Evolutionary conservation across 176 grass and related monocot species (phyloP).

Genomic region (Carex littledalei): DNA sequence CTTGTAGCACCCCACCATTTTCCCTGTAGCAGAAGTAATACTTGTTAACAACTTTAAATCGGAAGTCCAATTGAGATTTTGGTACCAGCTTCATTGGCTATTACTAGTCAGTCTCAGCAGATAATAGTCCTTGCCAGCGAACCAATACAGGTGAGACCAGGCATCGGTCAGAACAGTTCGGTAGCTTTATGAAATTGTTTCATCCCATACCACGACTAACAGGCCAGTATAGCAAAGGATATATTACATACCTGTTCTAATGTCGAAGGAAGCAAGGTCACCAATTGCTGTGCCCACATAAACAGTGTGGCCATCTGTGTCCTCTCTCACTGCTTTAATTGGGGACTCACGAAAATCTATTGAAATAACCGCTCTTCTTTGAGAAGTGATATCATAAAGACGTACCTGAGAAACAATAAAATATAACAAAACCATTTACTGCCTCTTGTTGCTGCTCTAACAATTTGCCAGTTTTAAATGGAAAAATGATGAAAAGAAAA

Average conservation of each 20-base stretch:
- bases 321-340: conserved; percentile 73
- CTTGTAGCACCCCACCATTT: conserved; percentile 77
- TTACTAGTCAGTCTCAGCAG: background rate
- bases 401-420: conserved; percentile 51
- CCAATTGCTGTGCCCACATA: conserved; percentile 81
- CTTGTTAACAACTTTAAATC: conserved; percentile 8
- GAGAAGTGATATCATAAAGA: conserved; percentile 75
- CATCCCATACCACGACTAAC: background rate
- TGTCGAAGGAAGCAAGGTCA: conserved; percentile 89
- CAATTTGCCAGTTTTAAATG: background rate
- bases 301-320: conserved; percentile 72
- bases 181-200: background rate
- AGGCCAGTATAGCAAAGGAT: background rate
- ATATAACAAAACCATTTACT: no score
- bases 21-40: conserved; percentile 37
- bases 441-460: background rate
- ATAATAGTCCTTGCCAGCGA: background rate
- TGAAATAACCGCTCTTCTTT: conserved; percentile 74
- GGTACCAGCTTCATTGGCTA: background rate
- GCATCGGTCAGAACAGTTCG: background rate
- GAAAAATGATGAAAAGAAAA: conserved; percentile 5
- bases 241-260: conserved; percentile 62
- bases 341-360: conserved; percentile 81
- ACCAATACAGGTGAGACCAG: background rate
- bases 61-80: background rate